Percentiles rank a stretch among this genome's conserved stretches.
Conservation (phyloP, 768 basidiomycete species). For the Nidularia pulvinata region DNA sequence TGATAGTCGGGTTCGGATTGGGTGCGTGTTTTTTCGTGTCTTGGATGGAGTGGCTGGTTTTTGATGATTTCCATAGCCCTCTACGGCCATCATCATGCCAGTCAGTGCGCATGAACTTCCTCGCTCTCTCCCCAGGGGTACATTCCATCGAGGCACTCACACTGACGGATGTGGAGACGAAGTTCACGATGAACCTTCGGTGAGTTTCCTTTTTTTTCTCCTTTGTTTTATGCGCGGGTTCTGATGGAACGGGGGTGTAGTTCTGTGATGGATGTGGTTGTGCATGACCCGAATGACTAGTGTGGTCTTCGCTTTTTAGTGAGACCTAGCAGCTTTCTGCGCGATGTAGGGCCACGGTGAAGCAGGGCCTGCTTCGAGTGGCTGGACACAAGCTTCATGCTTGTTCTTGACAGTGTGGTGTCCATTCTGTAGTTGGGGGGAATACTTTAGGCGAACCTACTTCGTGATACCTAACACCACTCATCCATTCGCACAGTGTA, state of each 20-base stretch:
- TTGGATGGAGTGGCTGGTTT: neutral
- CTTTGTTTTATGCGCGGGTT: neutral
- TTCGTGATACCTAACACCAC: no score
- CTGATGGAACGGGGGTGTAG: slow-evolving; percentile 26
- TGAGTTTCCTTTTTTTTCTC: neutral
- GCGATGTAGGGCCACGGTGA: no score
- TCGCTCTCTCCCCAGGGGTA: slow-evolving; percentile 79
- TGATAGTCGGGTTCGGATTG: slow-evolving; percentile 78
- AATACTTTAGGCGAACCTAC: no score
- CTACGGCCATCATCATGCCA: slow-evolving; percentile 80
- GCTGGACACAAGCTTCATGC: no score
- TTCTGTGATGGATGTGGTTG: slow-evolving; percentile 74
- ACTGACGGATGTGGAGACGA: slow-evolving; percentile 75
- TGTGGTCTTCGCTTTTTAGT: neutral
- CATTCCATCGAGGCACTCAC: slow-evolving; percentile 74
- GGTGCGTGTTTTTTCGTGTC: slow-evolving; percentile 47
- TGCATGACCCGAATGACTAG: slow-evolving; percentile 51
- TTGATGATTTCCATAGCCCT: slow-evolving; percentile 43
- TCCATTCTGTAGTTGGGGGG: no score
- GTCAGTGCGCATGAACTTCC: slow-evolving; percentile 83
- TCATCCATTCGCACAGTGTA: no score
- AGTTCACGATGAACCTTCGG: slow-evolving; percentile 65
- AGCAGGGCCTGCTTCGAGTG: no score
- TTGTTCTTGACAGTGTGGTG: no score
- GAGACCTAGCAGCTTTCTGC: no score